Evolutionary conservation across 768 basidiomycete genomes (phyloP).

Genomic region (Termitomyces sp.): DNA sequence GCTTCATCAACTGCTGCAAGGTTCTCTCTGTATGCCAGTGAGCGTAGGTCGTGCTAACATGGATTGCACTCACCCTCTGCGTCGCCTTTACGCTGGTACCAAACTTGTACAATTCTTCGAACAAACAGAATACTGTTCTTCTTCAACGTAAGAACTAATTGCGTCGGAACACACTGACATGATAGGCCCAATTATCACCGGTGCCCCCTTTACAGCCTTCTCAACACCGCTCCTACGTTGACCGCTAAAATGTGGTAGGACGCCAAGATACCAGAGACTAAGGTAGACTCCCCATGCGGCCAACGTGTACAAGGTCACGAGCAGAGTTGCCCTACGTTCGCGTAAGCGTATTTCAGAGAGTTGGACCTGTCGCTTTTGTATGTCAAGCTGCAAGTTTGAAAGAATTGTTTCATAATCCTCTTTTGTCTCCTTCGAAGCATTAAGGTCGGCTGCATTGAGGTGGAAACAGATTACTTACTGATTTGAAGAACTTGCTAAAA

Average conservation of each 20-base stretch:
- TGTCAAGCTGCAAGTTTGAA: slow-evolving; percentile 56
- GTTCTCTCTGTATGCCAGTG: slow-evolving; percentile 57
- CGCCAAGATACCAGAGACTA: slow-evolving; percentile 64
- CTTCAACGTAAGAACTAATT: slow-evolving; percentile 1
- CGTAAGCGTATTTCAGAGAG: slow-evolving; percentile 82
- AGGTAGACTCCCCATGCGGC: slow-evolving; percentile 69
- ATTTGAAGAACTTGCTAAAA: slow-evolving; percentile 7
- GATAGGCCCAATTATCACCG: slow-evolving; percentile 71
- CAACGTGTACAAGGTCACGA: slow-evolving; percentile 74
- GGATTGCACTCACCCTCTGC: slow-evolving; percentile 55
- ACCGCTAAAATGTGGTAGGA: slow-evolving; percentile 38
- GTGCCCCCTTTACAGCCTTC: slow-evolving; percentile 42
- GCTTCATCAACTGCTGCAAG: slow-evolving; percentile 63
- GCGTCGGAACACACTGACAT: slow-evolving; percentile 44
- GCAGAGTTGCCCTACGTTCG: slow-evolving; percentile 71
- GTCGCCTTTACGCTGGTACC: slow-evolving; percentile 77
- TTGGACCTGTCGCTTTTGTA: slow-evolving; percentile 66
- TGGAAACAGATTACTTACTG: slow-evolving; percentile 1
- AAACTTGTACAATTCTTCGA: slow-evolving; percentile 74
- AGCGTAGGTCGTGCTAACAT: background rate
- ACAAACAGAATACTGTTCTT: slow-evolving; percentile 61
- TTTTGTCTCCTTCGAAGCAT: slow-evolving; percentile 36
- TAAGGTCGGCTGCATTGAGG: background rate
- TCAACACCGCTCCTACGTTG: slow-evolving; percentile 26
- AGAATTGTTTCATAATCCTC: slow-evolving; percentile 80